These are phyloP conservation scores for Albophoma yamanashiensis DNA, from an alignment of 2,329 filamentous ascomycete species.

Conservation along the genomic window DNA sequence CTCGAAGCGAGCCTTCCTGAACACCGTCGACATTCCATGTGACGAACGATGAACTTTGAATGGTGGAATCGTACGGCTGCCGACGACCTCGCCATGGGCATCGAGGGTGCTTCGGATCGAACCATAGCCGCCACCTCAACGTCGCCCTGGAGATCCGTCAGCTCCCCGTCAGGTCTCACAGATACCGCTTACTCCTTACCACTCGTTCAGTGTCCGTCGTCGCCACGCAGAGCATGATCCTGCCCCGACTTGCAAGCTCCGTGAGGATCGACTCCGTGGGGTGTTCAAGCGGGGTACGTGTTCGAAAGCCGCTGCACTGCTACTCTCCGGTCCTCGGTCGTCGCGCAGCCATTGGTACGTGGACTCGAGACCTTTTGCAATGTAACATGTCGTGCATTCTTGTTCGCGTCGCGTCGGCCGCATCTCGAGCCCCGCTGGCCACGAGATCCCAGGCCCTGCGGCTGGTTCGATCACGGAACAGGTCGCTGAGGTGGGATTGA, in stretches of 20 bases:
- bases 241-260: neutral
- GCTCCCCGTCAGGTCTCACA: neutral
- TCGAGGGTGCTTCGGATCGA: neutral
- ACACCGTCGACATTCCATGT: too few relatives aligned
- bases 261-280: neutral
- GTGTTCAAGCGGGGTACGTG: neutral
- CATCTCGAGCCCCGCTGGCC: neutral
- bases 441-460: too few relatives aligned
- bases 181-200: neutral
- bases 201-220: neutral
- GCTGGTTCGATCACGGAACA: too few relatives aligned
- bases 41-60: too few relatives aligned
- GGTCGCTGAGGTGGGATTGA: too few relatives aligned
- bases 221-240: neutral
- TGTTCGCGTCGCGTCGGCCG: neutral
- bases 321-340: neutral
- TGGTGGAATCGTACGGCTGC: too few relatives aligned
- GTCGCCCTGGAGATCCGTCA: neutral
- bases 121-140: neutral
- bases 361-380: neutral
- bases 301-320: neutral
- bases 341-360: neutral
- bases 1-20: too few relatives aligned
- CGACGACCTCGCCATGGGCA: too few relatives aligned
- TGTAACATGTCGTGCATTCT: neutral